These are phyloP conservation scores for Cyberlindnera misumaiensis DNA, from an alignment of 805 yeast species.

Conservation along the genomic window DNA sequence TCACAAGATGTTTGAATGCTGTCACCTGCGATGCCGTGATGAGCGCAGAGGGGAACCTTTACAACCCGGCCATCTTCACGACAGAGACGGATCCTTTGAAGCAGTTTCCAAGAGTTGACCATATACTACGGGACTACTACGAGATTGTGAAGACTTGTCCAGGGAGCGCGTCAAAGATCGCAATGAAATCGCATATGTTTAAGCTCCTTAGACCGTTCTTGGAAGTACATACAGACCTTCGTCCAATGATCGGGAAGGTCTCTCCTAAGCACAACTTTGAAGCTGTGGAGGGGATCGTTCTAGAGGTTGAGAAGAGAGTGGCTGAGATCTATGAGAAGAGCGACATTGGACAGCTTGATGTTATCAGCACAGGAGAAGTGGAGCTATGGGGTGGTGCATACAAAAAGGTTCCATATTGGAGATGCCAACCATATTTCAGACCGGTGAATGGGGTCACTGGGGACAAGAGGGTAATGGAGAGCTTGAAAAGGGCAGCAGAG, in stretches of 20 bases:
- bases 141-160: slow-evolving; percentile 52
- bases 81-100: slow-evolving; percentile 50
- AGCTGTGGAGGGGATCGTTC: slow-evolving; percentile 49
- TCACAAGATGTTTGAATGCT: slow-evolving; percentile 56
- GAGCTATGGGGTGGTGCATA: slow-evolving; percentile 79
- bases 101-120: slow-evolving; percentile 82
- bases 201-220: slow-evolving; percentile 79
- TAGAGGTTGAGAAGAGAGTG: slow-evolving; percentile 62
- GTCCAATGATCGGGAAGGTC: slow-evolving; percentile 60
- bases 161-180: slow-evolving; percentile 61
- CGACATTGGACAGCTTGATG: slow-evolving; percentile 51
- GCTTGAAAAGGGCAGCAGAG: slow-evolving; percentile 24
- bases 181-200: slow-evolving; percentile 91
- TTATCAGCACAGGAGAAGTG: slow-evolving; percentile 43
- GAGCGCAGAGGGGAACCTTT: slow-evolving; percentile 95
- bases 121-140: slow-evolving; percentile 76
- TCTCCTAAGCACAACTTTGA: slow-evolving; percentile 38
- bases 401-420: slow-evolving; percentile 84
- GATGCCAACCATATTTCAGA: slow-evolving; percentile 93
- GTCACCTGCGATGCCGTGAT: slow-evolving; percentile 84
- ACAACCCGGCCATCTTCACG: slow-evolving; percentile 84
- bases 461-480: slow-evolving; percentile 31
- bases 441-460: slow-evolving; percentile 73
- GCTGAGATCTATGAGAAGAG: slow-evolving; percentile 43
- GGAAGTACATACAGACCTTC: slow-evolving; percentile 65